Evolutionary conservation across 495 filamentous ascomycete species (phyloP).

Genomic region (Diplogelasinospora grovesii): DNA sequence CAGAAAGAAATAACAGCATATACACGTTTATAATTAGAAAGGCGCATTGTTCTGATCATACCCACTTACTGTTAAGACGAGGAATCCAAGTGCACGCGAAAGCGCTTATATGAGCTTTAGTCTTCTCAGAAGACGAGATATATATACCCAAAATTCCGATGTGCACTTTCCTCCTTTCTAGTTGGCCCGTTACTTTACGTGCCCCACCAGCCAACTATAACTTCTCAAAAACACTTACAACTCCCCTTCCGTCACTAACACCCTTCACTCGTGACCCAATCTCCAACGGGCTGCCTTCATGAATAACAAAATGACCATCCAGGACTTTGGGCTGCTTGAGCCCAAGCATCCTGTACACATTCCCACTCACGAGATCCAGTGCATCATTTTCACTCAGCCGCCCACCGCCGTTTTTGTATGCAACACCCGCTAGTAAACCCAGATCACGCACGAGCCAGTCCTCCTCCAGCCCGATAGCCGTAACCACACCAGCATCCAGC

Average conservation of each 20-base stretch:
- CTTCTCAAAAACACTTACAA: conserved; percentile 30
- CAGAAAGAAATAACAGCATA: too few relatives aligned
- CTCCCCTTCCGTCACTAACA: conserved; percentile 28
- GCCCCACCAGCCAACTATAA: too few relatives aligned
- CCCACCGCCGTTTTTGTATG: conserved; percentile 42
- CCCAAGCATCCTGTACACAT: conserved; percentile 44
- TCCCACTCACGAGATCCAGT: conserved; percentile 35
- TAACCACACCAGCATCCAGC: conserved; percentile 37
- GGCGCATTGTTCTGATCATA: too few relatives aligned
- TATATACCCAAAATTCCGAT: too few relatives aligned
- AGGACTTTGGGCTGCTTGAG: conserved; percentile 18
- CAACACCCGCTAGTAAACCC: conserved; percentile 44
- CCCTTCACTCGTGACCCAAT: conserved; percentile 35
- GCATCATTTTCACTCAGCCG: conserved; percentile 35
- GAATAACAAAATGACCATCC: conserved; percentile 35
- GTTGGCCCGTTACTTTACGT: too few relatives aligned
- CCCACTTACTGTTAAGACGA: too few relatives aligned
- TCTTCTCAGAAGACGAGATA: too few relatives aligned
- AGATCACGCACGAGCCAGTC: conserved; percentile 44
- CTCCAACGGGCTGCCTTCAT: conserved; percentile 40
- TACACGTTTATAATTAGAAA: too few relatives aligned
- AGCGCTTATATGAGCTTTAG: too few relatives aligned
- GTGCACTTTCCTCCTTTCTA: too few relatives aligned
- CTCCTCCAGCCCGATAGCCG: conserved; percentile 41
- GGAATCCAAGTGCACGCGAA: too few relatives aligned